These are phyloP conservation scores for Boletus barrowsii DNA, from an alignment of 768 basidiomycete genomes.

Conservation along the genomic window DNA sequence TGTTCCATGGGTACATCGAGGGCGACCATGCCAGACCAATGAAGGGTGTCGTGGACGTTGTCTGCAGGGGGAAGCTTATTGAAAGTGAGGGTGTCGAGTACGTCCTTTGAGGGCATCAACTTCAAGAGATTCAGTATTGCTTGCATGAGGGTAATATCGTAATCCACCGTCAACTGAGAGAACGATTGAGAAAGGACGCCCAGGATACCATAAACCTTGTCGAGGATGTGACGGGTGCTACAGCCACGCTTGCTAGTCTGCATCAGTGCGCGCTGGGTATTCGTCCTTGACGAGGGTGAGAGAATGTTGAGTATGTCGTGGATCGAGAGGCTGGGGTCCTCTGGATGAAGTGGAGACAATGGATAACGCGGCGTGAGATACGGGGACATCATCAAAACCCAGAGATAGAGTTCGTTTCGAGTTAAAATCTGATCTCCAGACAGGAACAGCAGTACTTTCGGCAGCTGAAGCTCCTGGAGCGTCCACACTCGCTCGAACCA, in stretches of 20 bases:
- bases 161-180: background rate
- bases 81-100: constrained; percentile 15
- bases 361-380: constrained; percentile 2
- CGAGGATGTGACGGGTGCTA: background rate
- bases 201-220: constrained; percentile 12
- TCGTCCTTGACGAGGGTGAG: constrained; percentile 4
- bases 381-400: constrained; percentile 9
- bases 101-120: constrained; percentile 2
- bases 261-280: constrained; percentile 8
- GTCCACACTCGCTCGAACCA: constrained; percentile 18
- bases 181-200: background rate
- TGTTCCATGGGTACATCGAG: constrained; percentile 7
- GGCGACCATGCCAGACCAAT: constrained; percentile 13
- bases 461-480: constrained; percentile 12
- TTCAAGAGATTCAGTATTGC: constrained; percentile 4
- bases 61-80: constrained; percentile 1
- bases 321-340: background rate
- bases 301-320: constrained; percentile 9
- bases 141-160: background rate
- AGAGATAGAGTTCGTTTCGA: constrained; percentile 4
- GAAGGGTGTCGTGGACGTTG: background rate
- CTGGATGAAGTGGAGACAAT: background rate
- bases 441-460: constrained; percentile 4
- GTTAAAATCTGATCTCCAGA: constrained; percentile 8
- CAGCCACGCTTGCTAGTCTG: constrained; percentile 6